A percentile compares a stretch with the other conserved stretches of the same genome.
phyloP scores from a whole-genome alignment of 2,329 filamentous ascomycete genomes.

The Ceratocystis lukuohia region DNA sequence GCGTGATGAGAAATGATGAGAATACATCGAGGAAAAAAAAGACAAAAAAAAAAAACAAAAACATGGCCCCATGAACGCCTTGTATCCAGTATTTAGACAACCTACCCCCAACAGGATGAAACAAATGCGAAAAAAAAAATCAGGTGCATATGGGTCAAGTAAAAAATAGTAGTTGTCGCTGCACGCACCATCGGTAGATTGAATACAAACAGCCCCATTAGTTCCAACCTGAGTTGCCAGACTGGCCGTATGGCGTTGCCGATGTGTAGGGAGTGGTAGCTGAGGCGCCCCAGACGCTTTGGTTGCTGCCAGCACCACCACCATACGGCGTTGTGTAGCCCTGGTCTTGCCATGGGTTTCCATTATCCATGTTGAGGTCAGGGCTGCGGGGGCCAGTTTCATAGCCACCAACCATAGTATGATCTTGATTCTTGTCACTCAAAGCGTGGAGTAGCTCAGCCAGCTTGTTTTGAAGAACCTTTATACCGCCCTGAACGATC shows the following conservation, averaged over 20 bases:
- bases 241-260: constrained; percentile 32
- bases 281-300: constrained; percentile 49
- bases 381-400: constrained; percentile 54
- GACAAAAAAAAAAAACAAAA: neutral
- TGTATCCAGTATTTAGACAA: constrained; percentile 7
- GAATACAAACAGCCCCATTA: neutral
- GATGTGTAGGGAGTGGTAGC: constrained; percentile 34
- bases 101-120: constrained; percentile 2
- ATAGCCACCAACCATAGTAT: constrained; percentile 29
- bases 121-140: constrained; percentile 14
- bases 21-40: neutral
- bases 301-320: constrained; percentile 36
- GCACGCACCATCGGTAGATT: neutral
- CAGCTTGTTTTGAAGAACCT: constrained; percentile 79
- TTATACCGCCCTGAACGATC: constrained; percentile 80
- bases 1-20: neutral
- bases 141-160: neutral
- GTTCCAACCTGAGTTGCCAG: constrained; percentile 21
- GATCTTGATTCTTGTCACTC: constrained; percentile 38
- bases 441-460: constrained; percentile 60
- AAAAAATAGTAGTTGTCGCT: neutral
- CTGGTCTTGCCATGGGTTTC: constrained; percentile 44
- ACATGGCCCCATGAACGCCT: constrained; percentile 13
- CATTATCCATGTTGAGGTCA: constrained; percentile 46
- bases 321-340: constrained; percentile 60